phyloP scores from a whole-genome alignment of 768 basidiomycete species.

The Hebeloma cylindrosporum region DNA sequence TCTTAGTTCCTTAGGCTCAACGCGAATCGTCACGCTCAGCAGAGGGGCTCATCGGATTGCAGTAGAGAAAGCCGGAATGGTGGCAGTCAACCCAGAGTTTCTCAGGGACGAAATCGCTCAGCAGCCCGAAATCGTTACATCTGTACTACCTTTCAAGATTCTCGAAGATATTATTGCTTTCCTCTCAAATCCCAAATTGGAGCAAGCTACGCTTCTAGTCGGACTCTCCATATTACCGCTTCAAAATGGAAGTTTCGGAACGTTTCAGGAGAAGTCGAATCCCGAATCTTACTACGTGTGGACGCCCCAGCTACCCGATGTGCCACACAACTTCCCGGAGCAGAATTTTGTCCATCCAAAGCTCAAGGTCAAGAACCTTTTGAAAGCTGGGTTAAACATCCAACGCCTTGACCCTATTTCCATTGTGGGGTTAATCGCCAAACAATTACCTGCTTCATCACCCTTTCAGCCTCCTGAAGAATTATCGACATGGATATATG shows the following conservation, averaged over 20 bases:
- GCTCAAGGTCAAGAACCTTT: constrained; percentile 20
- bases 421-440: constrained; percentile 16
- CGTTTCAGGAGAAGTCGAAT: constrained; percentile 19
- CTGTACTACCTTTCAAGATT: constrained; percentile 17
- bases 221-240: constrained; percentile 39
- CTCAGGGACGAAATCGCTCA: constrained; percentile 26
- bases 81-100: constrained; percentile 24
- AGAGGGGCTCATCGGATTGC: constrained; percentile 20
- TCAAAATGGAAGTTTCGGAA: constrained; percentile 31
- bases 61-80: constrained; percentile 15
- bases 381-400: constrained; percentile 29
- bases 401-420: constrained; percentile 11
- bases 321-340: constrained; percentile 22
- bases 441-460: neutral
- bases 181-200: constrained; percentile 17
- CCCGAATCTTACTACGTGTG: constrained; percentile 27
- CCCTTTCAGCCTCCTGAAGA: constrained; percentile 7
- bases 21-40: constrained; percentile 22
- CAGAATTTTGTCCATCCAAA: constrained; percentile 28
- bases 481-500: constrained; percentile 27
- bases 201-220: constrained; percentile 16
- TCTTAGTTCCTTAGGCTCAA: constrained; percentile 22
- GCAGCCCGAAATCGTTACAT: constrained; percentile 8
- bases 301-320: constrained; percentile 15
- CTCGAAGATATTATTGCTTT: constrained; percentile 28